Conservation (phyloP, 306 rosid genomes). For the Cicer judaicum region DNA sequence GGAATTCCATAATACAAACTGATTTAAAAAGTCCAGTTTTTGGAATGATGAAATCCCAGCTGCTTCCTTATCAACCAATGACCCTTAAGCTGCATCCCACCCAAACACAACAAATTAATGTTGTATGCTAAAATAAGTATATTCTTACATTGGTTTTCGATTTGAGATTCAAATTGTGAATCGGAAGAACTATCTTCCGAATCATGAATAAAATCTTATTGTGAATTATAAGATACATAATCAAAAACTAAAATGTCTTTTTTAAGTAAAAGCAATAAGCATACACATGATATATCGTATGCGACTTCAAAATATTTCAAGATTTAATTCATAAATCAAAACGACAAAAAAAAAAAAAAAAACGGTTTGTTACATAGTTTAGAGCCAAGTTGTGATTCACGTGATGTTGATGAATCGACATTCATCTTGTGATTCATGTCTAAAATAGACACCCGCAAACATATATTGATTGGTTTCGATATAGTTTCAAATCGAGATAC, state of each 20-base stretch:
- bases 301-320: neutral
- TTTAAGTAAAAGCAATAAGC: neutral
- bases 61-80: conserved; percentile 29
- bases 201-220: neutral
- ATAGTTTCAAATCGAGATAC: neutral
- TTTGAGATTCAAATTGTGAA: neutral
- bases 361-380: neutral
- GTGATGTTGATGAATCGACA: neutral
- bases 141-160: neutral
- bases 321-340: neutral
- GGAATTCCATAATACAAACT: conserved; percentile 32
- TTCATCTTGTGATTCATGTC: neutral
- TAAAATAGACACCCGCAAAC: neutral
- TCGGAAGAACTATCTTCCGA: neutral
- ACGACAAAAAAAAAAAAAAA: neutral
- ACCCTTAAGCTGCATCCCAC: conserved; percentile 47
- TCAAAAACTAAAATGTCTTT: neutral
- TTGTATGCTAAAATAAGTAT: conserved; percentile 11
- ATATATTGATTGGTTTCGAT: too few species aligned
- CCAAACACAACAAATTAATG: conserved; percentile 4
- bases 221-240: neutral
- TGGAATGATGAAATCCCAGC: conserved; percentile 46
- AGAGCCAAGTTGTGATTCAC: neutral
- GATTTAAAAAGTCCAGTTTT: conserved; percentile 35
- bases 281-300: neutral